These are phyloP conservation scores for Zymoseptoria pseudotritici DNA, from an alignment of 2,329 filamentous ascomycete species.

Conservation along the genomic window DNA sequence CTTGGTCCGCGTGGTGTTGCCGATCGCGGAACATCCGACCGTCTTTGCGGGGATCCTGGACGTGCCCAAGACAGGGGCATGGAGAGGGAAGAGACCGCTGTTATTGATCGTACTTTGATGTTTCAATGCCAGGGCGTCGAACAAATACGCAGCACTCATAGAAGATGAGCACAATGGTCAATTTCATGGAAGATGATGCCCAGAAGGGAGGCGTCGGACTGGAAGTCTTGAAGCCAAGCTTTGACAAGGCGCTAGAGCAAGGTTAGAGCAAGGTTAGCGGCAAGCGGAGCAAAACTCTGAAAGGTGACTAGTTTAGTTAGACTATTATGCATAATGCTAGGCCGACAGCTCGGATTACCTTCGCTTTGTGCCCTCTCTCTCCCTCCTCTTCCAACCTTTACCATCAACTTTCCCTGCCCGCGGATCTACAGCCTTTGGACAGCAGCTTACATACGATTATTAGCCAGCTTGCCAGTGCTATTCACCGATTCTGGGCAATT, in stretches of 20 bases:
- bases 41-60: neutral
- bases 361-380: neutral
- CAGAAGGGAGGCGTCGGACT: neutral
- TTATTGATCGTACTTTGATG: too few relatives aligned
- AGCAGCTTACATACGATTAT: neutral
- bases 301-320: neutral
- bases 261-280: neutral
- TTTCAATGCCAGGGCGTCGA: neutral
- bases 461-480: neutral
- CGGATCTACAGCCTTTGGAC: neutral
- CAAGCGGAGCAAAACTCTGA: neutral
- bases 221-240: neutral
- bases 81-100: too few relatives aligned
- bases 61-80: too few relatives aligned
- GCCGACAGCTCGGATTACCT: neutral
- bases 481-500: neutral
- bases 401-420: neutral
- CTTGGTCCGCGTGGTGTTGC: neutral
- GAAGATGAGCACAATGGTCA: neutral
- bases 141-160: neutral
- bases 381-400: neutral
- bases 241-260: neutral
- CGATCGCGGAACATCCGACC: neutral
- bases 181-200: neutral
- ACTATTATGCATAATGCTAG: neutral